These are phyloP conservation scores for Ophiostoma piceae DNA, from an alignment of 2,329 filamentous ascomycete species.

Conservation along the genomic window DNA sequence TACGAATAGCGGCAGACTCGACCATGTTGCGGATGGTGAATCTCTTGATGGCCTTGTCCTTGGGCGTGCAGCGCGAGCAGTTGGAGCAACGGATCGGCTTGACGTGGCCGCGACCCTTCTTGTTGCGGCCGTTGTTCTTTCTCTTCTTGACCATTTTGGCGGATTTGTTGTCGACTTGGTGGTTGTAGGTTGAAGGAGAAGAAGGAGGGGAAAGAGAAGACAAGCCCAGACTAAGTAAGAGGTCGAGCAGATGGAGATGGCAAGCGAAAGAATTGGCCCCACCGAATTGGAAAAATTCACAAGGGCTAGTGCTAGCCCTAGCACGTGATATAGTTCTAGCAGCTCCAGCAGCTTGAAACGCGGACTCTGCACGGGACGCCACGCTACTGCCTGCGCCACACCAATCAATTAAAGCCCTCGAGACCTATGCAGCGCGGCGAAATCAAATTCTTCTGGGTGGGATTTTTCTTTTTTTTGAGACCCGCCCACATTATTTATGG, in stretches of 20 bases:
- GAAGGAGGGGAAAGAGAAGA: constrained; percentile 13
- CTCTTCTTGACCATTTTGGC: constrained; percentile 33
- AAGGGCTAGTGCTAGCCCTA: constrained; percentile 15
- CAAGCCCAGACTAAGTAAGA: constrained; percentile 3
- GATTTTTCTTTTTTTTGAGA: neutral
- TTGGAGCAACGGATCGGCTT: constrained; percentile 88
- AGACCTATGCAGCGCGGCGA: neutral
- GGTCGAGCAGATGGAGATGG: constrained; percentile 9
- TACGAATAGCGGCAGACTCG: constrained; percentile 99
- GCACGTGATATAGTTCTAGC: neutral
- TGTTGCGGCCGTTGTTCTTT: constrained; percentile 80
- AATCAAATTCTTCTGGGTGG: neutral
- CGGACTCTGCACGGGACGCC: neutral
- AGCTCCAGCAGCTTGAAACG: neutral
- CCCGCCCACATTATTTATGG: constrained; percentile 8
- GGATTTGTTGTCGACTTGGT: constrained; percentile 20
- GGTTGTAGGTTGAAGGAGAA: constrained; percentile 21
- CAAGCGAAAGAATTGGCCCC: constrained; percentile 1
- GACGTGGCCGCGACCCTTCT: constrained; percentile 99
- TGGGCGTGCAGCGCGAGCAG: constrained; percentile 82
- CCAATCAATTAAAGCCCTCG: neutral
- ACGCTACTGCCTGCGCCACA: neutral
- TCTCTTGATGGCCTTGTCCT: constrained; percentile 99
- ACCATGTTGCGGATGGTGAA: constrained; percentile 99
- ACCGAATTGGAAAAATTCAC: constrained; percentile 16